phyloP scores from a whole-genome alignment of 805 yeast genomes.

The Cyberlindnera maritima region DNA sequence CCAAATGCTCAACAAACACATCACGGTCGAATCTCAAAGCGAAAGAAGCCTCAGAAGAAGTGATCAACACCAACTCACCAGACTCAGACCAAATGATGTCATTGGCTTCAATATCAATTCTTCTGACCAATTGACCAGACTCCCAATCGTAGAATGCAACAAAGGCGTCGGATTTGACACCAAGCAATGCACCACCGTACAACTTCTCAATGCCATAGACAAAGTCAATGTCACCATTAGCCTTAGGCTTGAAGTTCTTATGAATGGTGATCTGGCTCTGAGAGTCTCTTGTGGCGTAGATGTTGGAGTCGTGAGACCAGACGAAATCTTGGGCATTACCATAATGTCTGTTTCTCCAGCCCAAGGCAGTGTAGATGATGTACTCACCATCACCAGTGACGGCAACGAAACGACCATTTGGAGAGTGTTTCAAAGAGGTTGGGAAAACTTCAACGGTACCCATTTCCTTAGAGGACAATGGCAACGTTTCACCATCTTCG shows the following conservation, averaged over 20 bases:
- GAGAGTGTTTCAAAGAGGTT: slow-evolving; percentile 82
- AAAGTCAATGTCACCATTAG: slow-evolving; percentile 60
- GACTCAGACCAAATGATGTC: slow-evolving; percentile 91
- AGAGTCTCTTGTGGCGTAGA: slow-evolving; percentile 79
- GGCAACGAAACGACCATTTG: slow-evolving; percentile 95
- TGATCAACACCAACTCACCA: slow-evolving; percentile 82
- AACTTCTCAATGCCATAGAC: slow-evolving; percentile 75
- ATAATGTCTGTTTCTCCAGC: slow-evolving; percentile 95
- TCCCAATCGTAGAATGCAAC: slow-evolving; percentile 95
- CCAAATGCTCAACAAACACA: slow-evolving; percentile 59
- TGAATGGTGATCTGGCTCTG: slow-evolving; percentile 62
- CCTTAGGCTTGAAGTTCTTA: slow-evolving; percentile 81
- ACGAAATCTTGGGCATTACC: slow-evolving; percentile 89
- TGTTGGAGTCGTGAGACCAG: slow-evolving; percentile 91
- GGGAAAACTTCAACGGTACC: slow-evolving; percentile 96
- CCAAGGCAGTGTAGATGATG: slow-evolving; percentile 91
- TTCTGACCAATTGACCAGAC: slow-evolving; percentile 74
- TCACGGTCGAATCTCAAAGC: slow-evolving; percentile 74
- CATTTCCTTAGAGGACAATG: slow-evolving; percentile 81
- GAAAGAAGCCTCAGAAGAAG: slow-evolving; percentile 70
- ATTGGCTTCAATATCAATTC: slow-evolving; percentile 80
- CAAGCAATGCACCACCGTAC: slow-evolving; percentile 85
- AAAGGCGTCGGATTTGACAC: slow-evolving; percentile 80
- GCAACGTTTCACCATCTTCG: slow-evolving; percentile 78
- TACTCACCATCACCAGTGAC: slow-evolving; percentile 98